phyloP scores from a whole-genome alignment of 2,329 filamentous ascomycete species.

The Penicillium psychrosexuale region DNA sequence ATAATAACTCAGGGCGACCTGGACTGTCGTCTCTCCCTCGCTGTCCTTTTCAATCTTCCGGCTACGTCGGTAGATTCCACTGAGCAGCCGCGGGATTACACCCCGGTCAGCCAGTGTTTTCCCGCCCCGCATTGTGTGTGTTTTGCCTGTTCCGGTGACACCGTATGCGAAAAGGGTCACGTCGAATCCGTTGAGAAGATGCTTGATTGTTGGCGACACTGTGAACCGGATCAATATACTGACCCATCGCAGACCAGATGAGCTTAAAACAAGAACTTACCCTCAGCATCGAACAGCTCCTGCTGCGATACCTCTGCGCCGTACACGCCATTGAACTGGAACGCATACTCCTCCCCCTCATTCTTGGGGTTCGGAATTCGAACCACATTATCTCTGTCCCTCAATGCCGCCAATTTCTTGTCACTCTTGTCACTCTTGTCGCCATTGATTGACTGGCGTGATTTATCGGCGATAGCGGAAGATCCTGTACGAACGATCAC shows the following conservation, averaged over 20 bases:
- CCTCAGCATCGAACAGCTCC: slow-evolving; percentile 83
- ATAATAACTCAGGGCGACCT: slow-evolving; percentile 82
- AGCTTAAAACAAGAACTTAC: slow-evolving; percentile 47
- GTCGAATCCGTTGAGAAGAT: slow-evolving; percentile 80
- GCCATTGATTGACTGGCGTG: slow-evolving; percentile 20
- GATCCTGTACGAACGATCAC: slow-evolving; percentile 72
- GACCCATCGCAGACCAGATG: neutral
- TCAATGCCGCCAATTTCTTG: slow-evolving; percentile 31
- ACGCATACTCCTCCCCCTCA: slow-evolving; percentile 83
- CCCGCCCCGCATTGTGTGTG: slow-evolving; percentile 92
- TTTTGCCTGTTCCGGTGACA: slow-evolving; percentile 90
- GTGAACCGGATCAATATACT: slow-evolving; percentile 21
- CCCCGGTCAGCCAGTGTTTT: slow-evolving; percentile 81
- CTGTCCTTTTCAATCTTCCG: slow-evolving; percentile 83
- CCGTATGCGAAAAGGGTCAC: slow-evolving; percentile 91
- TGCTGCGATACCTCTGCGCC: slow-evolving; percentile 77
- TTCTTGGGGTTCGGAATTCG: slow-evolving; percentile 95
- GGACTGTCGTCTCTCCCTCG: slow-evolving; percentile 64
- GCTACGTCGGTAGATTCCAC: slow-evolving; percentile 77
- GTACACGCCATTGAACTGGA: slow-evolving; percentile 92
- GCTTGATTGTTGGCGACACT: slow-evolving; percentile 88
- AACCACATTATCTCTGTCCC: slow-evolving; percentile 64
- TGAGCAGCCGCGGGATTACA: slow-evolving; percentile 81
- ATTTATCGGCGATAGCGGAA: slow-evolving; percentile 21
- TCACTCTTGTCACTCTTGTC: slow-evolving; percentile 20